These are phyloP conservation scores for Pyrenophora teres DNA, from an alignment of 2,329 filamentous ascomycete species.

Conservation along the genomic window DNA sequence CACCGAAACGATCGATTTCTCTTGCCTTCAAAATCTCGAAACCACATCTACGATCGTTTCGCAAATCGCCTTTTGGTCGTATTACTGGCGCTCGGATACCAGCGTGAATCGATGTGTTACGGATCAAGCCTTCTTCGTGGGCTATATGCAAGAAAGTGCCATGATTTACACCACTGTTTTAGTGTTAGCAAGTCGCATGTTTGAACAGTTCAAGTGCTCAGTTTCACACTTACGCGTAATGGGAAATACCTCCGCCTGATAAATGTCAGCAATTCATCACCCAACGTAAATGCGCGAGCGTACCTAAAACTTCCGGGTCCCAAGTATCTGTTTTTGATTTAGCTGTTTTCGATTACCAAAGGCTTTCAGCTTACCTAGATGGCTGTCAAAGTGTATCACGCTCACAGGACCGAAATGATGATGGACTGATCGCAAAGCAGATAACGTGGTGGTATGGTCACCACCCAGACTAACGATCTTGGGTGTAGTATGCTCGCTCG, in stretches of 20 bases:
- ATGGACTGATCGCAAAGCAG: slow-evolving; percentile 56
- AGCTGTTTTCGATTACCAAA: neutral
- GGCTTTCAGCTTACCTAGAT: slow-evolving; percentile 47
- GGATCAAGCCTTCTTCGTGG: slow-evolving; percentile 64
- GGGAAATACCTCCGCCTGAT: slow-evolving; percentile 60
- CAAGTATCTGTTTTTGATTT: slow-evolving; percentile 54
- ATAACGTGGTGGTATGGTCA: slow-evolving; percentile 62
- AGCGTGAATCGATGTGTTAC: slow-evolving; percentile 64
- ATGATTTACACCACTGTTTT: slow-evolving; percentile 58
- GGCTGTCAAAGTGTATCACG: slow-evolving; percentile 63
- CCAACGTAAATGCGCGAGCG: slow-evolving; percentile 1
- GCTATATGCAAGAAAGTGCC: slow-evolving; percentile 67
- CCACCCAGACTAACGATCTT: slow-evolving; percentile 60
- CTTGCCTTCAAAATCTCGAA: slow-evolving; percentile 63
- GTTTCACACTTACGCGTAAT: slow-evolving; percentile 58
- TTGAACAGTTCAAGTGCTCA: neutral
- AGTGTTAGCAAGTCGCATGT: slow-evolving; percentile 4
- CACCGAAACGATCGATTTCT: slow-evolving; percentile 57
- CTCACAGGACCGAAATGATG: slow-evolving; percentile 59
- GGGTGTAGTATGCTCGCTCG: slow-evolving; percentile 52
- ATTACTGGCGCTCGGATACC: slow-evolving; percentile 62
- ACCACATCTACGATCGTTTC: slow-evolving; percentile 63
- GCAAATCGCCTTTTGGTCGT: slow-evolving; percentile 56
- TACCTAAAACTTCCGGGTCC: slow-evolving; percentile 60
- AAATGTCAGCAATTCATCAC: slow-evolving; percentile 7